These are phyloP conservation scores for Beta macrorhiza DNA, from an alignment of 179 eudicot species.

Conservation along the genomic window DNA sequence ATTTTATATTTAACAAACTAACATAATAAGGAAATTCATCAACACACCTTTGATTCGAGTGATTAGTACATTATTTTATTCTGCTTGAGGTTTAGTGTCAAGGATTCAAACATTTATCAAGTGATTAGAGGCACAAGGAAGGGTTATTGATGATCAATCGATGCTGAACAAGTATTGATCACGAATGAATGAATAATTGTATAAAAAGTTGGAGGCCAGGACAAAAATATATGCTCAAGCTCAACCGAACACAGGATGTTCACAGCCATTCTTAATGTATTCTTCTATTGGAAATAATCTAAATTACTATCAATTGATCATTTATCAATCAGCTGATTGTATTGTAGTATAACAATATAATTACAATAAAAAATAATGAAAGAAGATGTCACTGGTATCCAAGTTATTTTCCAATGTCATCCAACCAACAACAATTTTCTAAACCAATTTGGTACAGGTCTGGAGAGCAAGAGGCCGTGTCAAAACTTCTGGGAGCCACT, in stretches of 20 bases:
- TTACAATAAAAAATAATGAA: slow-evolving; percentile 23
- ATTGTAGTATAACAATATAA: slow-evolving; percentile 7
- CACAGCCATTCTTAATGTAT: neutral
- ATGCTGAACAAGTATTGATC: too few relatives aligned
- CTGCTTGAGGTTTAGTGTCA: too few relatives aligned
- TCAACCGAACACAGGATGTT: neutral
- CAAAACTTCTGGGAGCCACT: slow-evolving; percentile 33
- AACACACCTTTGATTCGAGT: too few relatives aligned
- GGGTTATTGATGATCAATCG: too few relatives aligned
- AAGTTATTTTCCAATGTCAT: slow-evolving; percentile 17
- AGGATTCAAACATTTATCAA: too few relatives aligned
- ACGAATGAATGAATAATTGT: too few relatives aligned
- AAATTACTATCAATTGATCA: slow-evolving; percentile 20
- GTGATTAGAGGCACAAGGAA: too few relatives aligned
- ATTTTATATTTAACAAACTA: too few relatives aligned
- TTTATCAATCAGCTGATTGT: slow-evolving; percentile 14
- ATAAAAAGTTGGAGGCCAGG: too few relatives aligned
- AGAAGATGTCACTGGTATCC: slow-evolving; percentile 13
- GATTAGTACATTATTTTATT: too few relatives aligned
- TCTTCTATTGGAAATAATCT: slow-evolving; percentile 6
- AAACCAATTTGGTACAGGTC: slow-evolving; percentile 27
- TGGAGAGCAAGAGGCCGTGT: slow-evolving; percentile 16
- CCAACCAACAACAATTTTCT: slow-evolving; percentile 24
- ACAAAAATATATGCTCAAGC: too few relatives aligned
- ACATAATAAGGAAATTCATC: too few relatives aligned